Percentiles rank a stretch among this genome's conserved stretches.
phyloP scores from a whole-genome alignment of 148 eudicot species.

The Camellia lanceoleosa region DNA sequence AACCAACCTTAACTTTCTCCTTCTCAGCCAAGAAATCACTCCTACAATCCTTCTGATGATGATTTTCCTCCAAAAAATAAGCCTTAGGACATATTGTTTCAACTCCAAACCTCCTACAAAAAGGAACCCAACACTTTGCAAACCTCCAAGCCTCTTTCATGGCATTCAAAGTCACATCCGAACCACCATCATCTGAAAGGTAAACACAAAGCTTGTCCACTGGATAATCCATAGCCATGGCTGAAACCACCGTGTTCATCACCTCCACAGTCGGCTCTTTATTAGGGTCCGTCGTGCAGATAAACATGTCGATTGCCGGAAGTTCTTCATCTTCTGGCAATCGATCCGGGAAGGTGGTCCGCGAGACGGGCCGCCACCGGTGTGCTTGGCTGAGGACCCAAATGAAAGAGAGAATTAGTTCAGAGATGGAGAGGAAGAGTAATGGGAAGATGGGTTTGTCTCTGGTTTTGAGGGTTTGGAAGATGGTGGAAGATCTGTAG shows the following conservation, averaged over 20 bases:
- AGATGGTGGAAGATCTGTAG: slow-evolving; percentile 15
- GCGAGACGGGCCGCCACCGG: slow-evolving; percentile 23
- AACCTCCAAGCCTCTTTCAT: slow-evolving; percentile 30
- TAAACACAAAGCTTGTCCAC: slow-evolving; percentile 31
- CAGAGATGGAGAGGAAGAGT: slow-evolving; percentile 21
- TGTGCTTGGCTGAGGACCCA: slow-evolving; percentile 30
- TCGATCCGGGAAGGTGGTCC: slow-evolving; percentile 22
- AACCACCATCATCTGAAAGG: slow-evolving; percentile 36
- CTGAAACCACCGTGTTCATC: slow-evolving; percentile 39
- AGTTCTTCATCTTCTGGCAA: slow-evolving; percentile 15
- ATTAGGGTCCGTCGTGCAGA: slow-evolving; percentile 35
- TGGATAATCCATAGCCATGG: slow-evolving; percentile 44
- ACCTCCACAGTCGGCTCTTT: slow-evolving; percentile 36
- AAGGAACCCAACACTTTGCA: slow-evolving; percentile 36
- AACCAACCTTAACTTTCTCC: slow-evolving; percentile 8
- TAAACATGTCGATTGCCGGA: slow-evolving; percentile 33
- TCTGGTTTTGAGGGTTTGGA: neutral
- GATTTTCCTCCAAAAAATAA: slow-evolving; percentile 14
- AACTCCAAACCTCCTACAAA: slow-evolving; percentile 25
- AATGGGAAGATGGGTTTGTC: neutral
- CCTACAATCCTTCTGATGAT: neutral
- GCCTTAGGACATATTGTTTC: slow-evolving; percentile 24
- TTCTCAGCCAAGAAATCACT: neutral
- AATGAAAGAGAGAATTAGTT: slow-evolving; percentile 25
- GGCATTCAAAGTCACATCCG: slow-evolving; percentile 14